These are phyloP conservation scores for Colletotrichum somersetense DNA, from an alignment of 2,329 filamentous ascomycete genomes.

Conservation along the genomic window DNA sequence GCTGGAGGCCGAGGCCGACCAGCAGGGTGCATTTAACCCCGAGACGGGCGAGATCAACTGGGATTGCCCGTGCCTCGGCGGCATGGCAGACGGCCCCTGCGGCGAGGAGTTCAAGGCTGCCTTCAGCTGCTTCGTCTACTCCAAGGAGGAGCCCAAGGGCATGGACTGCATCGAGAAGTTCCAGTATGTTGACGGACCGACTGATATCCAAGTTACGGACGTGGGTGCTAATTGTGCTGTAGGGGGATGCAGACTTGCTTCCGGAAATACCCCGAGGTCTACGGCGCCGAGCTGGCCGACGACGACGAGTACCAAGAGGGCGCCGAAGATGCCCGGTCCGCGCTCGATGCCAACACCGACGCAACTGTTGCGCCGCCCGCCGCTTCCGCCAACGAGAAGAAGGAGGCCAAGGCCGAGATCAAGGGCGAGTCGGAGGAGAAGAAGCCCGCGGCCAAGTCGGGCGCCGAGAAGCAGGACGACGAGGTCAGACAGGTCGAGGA, in stretches of 20 bases:
- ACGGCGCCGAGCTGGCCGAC: slow-evolving; percentile 87
- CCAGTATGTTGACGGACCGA: slow-evolving; percentile 72
- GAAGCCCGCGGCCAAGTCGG: slow-evolving; percentile 35
- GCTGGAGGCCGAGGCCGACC: slow-evolving; percentile 83
- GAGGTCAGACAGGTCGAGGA: slow-evolving; percentile 34
- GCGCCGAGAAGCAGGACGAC: slow-evolving; percentile 36
- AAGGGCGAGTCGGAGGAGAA: slow-evolving; percentile 32
- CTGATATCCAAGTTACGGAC: not conserved
- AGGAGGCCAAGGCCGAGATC: slow-evolving; percentile 22
- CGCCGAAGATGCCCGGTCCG: slow-evolving; percentile 49
- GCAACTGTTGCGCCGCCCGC: slow-evolving; percentile 20
- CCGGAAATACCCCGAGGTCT: slow-evolving; percentile 90
- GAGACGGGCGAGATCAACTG: slow-evolving; percentile 99
- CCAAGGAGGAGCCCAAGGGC: slow-evolving; percentile 93
- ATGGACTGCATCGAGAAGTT: slow-evolving; percentile 98
- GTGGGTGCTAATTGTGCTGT: slow-evolving; percentile 48
- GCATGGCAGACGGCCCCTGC: slow-evolving; percentile 96
- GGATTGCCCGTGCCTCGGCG: slow-evolving; percentile 97
- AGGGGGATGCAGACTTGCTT: slow-evolving; percentile 99
- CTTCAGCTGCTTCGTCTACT: slow-evolving; percentile 99
- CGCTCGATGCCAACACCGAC: slow-evolving; percentile 45
- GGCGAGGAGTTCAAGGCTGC: slow-evolving; percentile 95
- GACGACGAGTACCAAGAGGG: slow-evolving; percentile 65
- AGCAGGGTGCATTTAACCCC: slow-evolving; percentile 95
- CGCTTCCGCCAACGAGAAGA: slow-evolving; percentile 25